A percentile compares a stretch with the other conserved stretches of the same genome.
These are phyloP conservation scores for Trichoderma breve DNA, from an alignment of 2,329 filamentous ascomycete species.

Conservation along the genomic window DNA sequence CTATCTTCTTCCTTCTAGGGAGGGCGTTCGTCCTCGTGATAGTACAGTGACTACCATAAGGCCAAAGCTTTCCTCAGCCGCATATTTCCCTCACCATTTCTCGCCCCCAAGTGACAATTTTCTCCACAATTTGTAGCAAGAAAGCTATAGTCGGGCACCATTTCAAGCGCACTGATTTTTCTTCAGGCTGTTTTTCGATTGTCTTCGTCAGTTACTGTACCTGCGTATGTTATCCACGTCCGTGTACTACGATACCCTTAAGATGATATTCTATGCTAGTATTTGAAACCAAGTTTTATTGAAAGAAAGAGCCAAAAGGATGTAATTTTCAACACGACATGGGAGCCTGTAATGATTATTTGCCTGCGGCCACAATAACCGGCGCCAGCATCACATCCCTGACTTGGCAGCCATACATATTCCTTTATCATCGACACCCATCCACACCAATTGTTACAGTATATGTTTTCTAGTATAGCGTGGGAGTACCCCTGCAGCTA, in stretches of 20 bases:
- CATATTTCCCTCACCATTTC: slow-evolving; percentile 10
- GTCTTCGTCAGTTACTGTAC: background rate
- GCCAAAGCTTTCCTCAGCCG: slow-evolving; percentile 3
- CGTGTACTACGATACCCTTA: background rate
- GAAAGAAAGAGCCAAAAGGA: background rate
- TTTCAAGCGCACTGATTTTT: background rate
- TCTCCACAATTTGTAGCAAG: background rate
- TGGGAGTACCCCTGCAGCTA: background rate
- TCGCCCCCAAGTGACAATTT: background rate
- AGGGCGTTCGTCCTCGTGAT: background rate
- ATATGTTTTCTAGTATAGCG: background rate
- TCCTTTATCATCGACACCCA: background rate
- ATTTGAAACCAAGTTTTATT: background rate
- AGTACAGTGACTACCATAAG: background rate
- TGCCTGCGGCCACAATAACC: background rate
- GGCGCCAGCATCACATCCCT: background rate
- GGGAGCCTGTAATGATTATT: background rate
- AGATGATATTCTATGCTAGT: background rate
- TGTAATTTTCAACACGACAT: background rate
- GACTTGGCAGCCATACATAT: background rate
- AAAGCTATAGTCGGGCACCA: too few relatives aligned
- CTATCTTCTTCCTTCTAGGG: background rate
- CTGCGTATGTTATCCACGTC: background rate
- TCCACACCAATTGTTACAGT: background rate
- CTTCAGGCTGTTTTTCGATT: background rate